Evolutionary conservation across 78 protist species (phyloP).

Genomic region (Pigoraptor vietnamica): DNA sequence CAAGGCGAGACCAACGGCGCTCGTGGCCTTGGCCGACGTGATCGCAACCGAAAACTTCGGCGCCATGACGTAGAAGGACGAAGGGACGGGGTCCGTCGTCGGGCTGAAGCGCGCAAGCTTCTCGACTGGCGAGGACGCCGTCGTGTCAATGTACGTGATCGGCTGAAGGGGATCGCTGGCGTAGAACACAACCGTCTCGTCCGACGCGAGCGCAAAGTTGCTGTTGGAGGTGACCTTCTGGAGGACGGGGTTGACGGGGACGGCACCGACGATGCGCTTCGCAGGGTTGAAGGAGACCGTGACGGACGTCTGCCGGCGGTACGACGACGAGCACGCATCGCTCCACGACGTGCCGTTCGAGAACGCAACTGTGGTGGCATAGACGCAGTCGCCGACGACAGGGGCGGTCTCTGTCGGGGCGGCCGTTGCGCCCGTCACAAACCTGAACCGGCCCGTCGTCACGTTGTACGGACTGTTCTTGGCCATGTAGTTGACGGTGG

Average conservation of each 20-base stretch:
- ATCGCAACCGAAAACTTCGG: neutral
- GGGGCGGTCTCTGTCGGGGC: neutral
- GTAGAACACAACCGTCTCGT: neutral
- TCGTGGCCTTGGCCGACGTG: neutral
- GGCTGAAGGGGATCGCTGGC: neutral
- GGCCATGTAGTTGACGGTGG: neutral
- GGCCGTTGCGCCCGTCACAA: neutral
- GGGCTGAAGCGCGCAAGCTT: neutral
- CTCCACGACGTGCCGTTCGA: neutral
- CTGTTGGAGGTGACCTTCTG: neutral
- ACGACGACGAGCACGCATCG: neutral
- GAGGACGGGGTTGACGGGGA: neutral
- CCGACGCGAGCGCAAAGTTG: neutral
- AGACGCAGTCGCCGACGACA: neutral
- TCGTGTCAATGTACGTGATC: neutral
- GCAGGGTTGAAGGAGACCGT: neutral
- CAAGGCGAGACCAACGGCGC: neutral
- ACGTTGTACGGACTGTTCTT: neutral
- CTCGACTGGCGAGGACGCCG: neutral
- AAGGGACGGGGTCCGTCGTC: neutral
- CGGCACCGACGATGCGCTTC: neutral
- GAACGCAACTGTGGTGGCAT: neutral
- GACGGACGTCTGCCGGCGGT: neutral
- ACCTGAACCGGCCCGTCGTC: neutral
- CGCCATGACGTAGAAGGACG: neutral